Base-by-base conservation (phyloP, 148 eudicot genomes). In the Selenicereus undatus region DNA sequence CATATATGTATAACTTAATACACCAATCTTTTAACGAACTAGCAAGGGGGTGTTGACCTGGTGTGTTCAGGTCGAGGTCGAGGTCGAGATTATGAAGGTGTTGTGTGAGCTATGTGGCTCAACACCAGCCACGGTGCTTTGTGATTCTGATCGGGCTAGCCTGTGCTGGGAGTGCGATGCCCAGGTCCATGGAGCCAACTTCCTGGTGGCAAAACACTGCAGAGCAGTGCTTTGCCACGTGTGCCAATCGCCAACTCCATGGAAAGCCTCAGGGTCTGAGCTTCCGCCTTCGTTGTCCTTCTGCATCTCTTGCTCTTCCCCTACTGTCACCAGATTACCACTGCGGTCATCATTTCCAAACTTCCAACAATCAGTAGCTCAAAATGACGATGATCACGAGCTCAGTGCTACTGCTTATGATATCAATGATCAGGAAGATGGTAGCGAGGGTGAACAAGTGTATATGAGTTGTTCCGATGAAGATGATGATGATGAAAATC, bases 171-270 rank as follows among this genome's bases (percentile, higher is more conserved):
- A 62, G 17, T 89, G 91, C 80, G 91, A 89, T n/a, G 75, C 79
- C 36, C 83, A 88, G 81, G 90, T 89, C 29, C 91, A 89, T 74
- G 79, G 83, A 0, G 90, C 91, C 3, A 89, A 89, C 29, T 86
- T 89, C 77, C 68, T 89, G 54, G 90, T 88, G 22, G 88, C 80
- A 0, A 85, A 85, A 69, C 91, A 89, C 71, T 45, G 21, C 3
- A 75, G 91, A 39, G 75, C 74, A 13, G 79, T 87, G 22, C 83
- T 89, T 39, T 89, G 91, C 68, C 87, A 84, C 60, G 74, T 43
- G 58, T 89, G 90, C 14, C 88, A 89, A 27, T 80, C 81, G 2
- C 81, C 79, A 0, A 89, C 90, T 0, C 88, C 91, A 0, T 89
- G 91, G 91, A 73, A 81, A 48, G 91, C 91, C 8, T 80, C 87